Conservation (phyloP, 805 yeast species). For the Saturnispora zaruensis region DNA sequence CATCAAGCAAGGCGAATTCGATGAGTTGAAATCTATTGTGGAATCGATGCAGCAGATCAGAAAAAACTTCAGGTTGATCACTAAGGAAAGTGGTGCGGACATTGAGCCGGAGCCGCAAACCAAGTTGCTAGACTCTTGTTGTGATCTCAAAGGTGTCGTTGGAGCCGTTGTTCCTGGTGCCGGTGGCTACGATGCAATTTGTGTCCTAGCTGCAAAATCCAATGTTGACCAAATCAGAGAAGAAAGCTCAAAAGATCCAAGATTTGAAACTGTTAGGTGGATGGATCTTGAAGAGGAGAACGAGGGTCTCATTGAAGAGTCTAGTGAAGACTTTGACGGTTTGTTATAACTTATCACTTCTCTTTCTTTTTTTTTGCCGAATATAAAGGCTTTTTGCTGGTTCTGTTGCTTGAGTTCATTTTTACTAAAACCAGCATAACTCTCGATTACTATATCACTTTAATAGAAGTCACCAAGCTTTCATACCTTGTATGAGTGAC, state of each 20-base stretch:
- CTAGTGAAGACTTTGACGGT: constrained; percentile 27
- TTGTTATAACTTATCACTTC: constrained; percentile 9
- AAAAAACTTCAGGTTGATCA: constrained; percentile 46
- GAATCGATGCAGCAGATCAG: constrained; percentile 46
- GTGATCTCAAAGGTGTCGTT: constrained; percentile 58
- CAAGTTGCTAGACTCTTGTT: constrained; percentile 48
- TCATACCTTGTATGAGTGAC: background rate
- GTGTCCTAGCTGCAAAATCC: constrained; percentile 51
- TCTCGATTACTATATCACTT: background rate
- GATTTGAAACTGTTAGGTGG: constrained; percentile 52
- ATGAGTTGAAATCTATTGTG: constrained; percentile 29
- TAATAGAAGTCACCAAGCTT: background rate
- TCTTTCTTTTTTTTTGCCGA: background rate
- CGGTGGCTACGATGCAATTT: constrained; percentile 93
- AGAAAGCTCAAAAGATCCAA: constrained; percentile 15
- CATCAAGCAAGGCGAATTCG: constrained; percentile 1
- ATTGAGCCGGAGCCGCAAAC: constrained; percentile 83
- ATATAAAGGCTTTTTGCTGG: background rate
- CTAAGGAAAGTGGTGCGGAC: constrained; percentile 66
- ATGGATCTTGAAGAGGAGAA: constrained; percentile 56
- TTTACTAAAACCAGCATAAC: background rate
- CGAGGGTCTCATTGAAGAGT: constrained; percentile 47
- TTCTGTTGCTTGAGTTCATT: background rate
- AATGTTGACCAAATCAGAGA: constrained; percentile 30
- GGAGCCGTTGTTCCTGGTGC: constrained; percentile 99